Conservation (phyloP, 2,329 filamentous ascomycete genomes). For the Colletotrichum sp. region DNA sequence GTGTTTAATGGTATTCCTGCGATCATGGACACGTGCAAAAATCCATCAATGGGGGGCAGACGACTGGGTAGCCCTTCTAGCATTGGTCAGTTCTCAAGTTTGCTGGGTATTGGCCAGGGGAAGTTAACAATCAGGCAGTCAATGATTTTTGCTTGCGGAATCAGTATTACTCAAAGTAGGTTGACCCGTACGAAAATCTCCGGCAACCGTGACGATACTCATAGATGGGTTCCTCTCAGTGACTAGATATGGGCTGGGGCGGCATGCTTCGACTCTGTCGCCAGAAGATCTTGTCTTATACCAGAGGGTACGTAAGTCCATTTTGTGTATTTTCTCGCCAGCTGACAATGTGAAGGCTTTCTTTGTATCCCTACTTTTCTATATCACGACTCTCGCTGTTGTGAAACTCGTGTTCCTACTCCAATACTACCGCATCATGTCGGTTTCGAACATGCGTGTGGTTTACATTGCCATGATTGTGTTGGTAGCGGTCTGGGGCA, state of each 20-base stretch:
- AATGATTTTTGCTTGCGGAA: background rate
- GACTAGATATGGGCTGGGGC: background rate
- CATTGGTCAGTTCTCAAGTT: background rate
- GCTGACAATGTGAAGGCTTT: background rate
- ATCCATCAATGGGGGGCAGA: background rate
- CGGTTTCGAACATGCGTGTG: background rate
- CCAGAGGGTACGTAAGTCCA: background rate
- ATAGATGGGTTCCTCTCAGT: background rate
- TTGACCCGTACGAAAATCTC: background rate
- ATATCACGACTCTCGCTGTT: background rate
- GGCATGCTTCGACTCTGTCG: background rate
- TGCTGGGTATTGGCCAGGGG: background rate
- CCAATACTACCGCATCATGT: background rate
- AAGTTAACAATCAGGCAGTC: background rate
- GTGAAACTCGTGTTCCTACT: background rate
- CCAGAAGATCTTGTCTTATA: background rate
- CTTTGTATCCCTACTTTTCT: background rate
- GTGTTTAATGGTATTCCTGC: background rate
- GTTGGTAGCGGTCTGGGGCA: background rate
- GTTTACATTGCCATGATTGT: background rate
- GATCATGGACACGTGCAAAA: background rate
- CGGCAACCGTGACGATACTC: background rate
- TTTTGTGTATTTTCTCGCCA: background rate
- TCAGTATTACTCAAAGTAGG: background rate
- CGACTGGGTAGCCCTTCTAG: background rate